Evolutionary conservation across 805 yeast genomes (phyloP).

Genomic region (Wickerhamomyces alni): DNA sequence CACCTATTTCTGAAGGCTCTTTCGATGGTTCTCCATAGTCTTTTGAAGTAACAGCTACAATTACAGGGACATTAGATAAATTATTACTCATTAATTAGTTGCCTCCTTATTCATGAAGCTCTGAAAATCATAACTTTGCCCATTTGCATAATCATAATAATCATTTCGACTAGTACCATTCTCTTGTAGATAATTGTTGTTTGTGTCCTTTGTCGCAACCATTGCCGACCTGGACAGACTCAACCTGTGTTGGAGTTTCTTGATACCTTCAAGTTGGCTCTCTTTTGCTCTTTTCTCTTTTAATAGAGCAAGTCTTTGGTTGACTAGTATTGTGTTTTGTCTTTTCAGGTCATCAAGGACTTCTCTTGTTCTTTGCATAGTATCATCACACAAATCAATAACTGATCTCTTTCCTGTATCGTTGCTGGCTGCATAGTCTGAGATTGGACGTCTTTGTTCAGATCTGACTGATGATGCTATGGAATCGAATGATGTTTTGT

Average conservation of each 20-base stretch:
- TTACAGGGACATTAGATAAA: no score
- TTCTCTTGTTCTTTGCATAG: constrained; percentile 16
- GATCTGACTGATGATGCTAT: not conserved
- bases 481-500: not conserved
- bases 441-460: not conserved
- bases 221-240: not conserved
- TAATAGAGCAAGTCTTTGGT: constrained; percentile 9
- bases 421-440: constrained; percentile 6
- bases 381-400: constrained; percentile 20
- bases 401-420: constrained; percentile 13
- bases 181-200: not conserved
- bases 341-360: constrained; percentile 20
- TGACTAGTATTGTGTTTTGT: constrained; percentile 17
- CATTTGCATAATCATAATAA: constrained; percentile 18
- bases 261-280: constrained; percentile 7
- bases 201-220: no score
- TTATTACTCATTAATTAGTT: not conserved
- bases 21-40: constrained; percentile 17
- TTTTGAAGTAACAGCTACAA: not conserved
- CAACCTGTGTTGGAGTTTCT: constrained; percentile 9
- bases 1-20: constrained; percentile 24
- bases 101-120: constrained; percentile 7
- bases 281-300: constrained; percentile 10
- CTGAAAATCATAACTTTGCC: constrained; percentile 12
- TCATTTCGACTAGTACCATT: constrained; percentile 2